A percentile compares a stretch with the other conserved stretches of the same genome.
These are phyloP conservation scores for Candida orba DNA, from an alignment of 805 yeast genomes.

Conservation along the genomic window DNA sequence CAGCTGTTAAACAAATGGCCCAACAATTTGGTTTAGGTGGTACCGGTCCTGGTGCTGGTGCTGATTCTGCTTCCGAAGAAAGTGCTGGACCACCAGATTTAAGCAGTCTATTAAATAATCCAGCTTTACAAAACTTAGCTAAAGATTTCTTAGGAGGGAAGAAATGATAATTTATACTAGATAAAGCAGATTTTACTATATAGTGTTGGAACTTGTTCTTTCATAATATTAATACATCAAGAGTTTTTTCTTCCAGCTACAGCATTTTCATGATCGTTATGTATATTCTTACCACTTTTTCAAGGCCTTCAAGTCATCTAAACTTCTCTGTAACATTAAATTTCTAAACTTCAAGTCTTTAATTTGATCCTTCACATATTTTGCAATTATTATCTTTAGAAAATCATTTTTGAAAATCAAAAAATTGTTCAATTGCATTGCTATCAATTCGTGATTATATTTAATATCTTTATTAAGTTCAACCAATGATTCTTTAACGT, in stretches of 20 bases:
- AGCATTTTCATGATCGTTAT: no score
- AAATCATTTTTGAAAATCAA: slow-evolving; percentile 42
- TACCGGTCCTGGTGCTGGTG: slow-evolving; percentile 13
- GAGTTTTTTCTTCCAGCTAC: no score
- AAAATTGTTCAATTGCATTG: slow-evolving; percentile 55
- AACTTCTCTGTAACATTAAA: slow-evolving; percentile 17
- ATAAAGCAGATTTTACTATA: neutral
- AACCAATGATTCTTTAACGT: slow-evolving; percentile 35
- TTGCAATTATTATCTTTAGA: slow-evolving; percentile 30
- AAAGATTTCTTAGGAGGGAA: slow-evolving; percentile 47
- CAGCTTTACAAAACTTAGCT: slow-evolving; percentile 68
- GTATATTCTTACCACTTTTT: neutral
- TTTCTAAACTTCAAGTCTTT: slow-evolving; percentile 20
- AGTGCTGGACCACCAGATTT: slow-evolving; percentile 42
- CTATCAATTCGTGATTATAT: slow-evolving; percentile 51
- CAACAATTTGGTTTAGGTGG: slow-evolving; percentile 64
- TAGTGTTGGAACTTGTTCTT: neutral
- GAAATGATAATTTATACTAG: slow-evolving; percentile 1
- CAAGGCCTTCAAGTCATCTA: slow-evolving; percentile 15
- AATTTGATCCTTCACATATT: slow-evolving; percentile 26
- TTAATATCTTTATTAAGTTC: slow-evolving; percentile 41
- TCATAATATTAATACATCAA: no score
- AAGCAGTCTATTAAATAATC: slow-evolving; percentile 72
- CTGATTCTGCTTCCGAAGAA: slow-evolving; percentile 14
- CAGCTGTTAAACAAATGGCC: slow-evolving; percentile 80